Percentiles rank a stretch among this genome's conserved stretches.
phyloP scores from a whole-genome alignment of 768 basidiomycete species.

The Xanthoconium purpureum region DNA sequence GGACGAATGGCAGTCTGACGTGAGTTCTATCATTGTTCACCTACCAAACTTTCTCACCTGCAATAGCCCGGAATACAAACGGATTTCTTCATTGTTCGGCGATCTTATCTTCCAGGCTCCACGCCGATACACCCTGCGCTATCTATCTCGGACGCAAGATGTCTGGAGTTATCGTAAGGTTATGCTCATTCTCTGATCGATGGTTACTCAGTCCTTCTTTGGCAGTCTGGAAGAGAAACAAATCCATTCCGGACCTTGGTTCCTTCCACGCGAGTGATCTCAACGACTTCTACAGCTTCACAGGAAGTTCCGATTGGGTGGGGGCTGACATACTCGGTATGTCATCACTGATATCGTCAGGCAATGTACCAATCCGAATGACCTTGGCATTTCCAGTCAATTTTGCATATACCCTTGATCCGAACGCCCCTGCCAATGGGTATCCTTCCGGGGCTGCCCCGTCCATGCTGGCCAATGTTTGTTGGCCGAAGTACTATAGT shows the following conservation, averaged over 20 bases:
- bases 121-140: conserved; percentile 3
- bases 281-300: conserved; percentile 12
- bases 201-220: not conserved
- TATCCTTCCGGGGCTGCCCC: conserved; percentile 10
- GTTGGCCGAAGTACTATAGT: conserved; percentile 4
- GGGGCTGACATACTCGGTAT: conserved; percentile 13
- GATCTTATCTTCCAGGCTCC: conserved; percentile 3
- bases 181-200: not conserved
- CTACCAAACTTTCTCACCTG: not conserved
- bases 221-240: conserved; percentile 17
- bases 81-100: conserved; percentile 20
- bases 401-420: conserved; percentile 17
- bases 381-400: conserved; percentile 2
- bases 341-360: not conserved
- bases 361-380: not conserved
- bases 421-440: not conserved
- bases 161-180: conserved; percentile 14
- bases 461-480: conserved; percentile 2
- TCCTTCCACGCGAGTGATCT: conserved; percentile 21
- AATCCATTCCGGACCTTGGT: conserved; percentile 10
- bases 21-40: not conserved
- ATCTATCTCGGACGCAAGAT: conserved; percentile 12
- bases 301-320: conserved; percentile 9
- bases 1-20: conserved; percentile 14
- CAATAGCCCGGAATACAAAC: not conserved